A percentile compares a stretch with the other conserved stretches of the same genome.
Evolutionary conservation across 768 basidiomycete genomes (phyloP).

Genomic region (Tylopilus plumbeoviolaceoides): DNA sequence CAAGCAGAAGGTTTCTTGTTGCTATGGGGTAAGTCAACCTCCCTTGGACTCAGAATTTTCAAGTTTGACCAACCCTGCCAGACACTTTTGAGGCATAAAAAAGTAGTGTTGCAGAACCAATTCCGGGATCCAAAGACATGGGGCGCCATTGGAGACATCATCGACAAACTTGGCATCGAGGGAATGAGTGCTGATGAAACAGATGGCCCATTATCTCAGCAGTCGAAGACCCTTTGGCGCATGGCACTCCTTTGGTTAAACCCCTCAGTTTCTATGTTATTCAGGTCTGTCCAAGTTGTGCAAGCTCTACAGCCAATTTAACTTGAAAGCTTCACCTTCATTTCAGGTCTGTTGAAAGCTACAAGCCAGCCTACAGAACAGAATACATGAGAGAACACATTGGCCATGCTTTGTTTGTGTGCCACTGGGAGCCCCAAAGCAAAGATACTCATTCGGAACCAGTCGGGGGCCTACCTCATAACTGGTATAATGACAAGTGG

Average conservation of each 20-base stretch:
- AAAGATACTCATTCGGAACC: not conserved
- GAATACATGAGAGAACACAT: not conserved
- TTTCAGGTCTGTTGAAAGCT: not conserved
- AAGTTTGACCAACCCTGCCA: not conserved
- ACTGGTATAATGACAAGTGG: not conserved
- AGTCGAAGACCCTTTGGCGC: not conserved
- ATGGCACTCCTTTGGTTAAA: not conserved
- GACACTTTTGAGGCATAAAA: not conserved
- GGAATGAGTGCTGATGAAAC: slow-evolving; percentile 11
- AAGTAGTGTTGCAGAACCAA: not conserved
- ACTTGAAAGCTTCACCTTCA: too few relatives aligned
- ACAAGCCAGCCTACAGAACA: not conserved
- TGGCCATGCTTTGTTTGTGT: not conserved
- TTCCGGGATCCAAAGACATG: not conserved
- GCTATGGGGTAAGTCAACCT: not conserved
- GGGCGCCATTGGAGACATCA: not conserved
- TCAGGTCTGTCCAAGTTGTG: too few relatives aligned
- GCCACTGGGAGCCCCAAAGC: not conserved
- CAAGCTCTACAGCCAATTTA: too few relatives aligned
- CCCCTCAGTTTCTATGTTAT: not conserved
- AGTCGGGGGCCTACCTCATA: not conserved
- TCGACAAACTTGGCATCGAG: not conserved
- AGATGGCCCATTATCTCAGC: not conserved
- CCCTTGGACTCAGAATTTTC: too few relatives aligned
- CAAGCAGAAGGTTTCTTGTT: not conserved